Evolutionary conservation across 768 basidiomycete genomes (phyloP).

Genomic region (Boletus tylopilopsis): DNA sequence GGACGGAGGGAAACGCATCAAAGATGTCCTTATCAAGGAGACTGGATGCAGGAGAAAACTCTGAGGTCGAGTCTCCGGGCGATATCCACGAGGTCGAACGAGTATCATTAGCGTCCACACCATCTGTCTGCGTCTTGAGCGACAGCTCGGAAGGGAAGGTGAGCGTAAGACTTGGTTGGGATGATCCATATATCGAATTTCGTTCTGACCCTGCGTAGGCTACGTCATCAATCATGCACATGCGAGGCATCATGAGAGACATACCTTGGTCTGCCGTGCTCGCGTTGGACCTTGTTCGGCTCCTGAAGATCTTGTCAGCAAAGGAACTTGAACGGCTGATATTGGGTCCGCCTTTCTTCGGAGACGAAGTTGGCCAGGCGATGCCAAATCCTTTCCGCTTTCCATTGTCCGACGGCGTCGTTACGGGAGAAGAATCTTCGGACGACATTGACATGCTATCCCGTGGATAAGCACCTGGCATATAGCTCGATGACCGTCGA

Average conservation of each 20-base stretch:
- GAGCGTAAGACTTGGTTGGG: conserved; percentile 23
- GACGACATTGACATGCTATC: conserved; percentile 64
- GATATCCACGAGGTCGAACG: conserved; percentile 49
- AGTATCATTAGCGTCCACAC: conserved; percentile 10
- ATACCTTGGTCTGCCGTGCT: conserved; percentile 45
- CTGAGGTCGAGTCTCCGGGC: conserved; percentile 36
- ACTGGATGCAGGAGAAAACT: conserved; percentile 37
- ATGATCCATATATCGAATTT: conserved; percentile 24
- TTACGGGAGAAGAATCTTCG: conserved; percentile 61
- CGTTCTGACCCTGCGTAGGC: conserved; percentile 19
- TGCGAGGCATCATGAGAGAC: conserved; percentile 19
- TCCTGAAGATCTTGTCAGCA: conserved; percentile 58
- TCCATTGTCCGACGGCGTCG: conserved; percentile 52
- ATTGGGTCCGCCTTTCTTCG: conserved; percentile 45
- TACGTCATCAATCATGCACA: neutral
- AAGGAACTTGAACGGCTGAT: conserved; percentile 53
- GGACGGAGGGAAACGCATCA: conserved; percentile 72
- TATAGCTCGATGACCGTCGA: conserved; percentile 36
- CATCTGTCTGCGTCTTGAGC: conserved; percentile 8
- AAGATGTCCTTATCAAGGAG: conserved; percentile 56
- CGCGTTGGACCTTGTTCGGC: conserved; percentile 49
- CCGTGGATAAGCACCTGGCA: conserved; percentile 44
- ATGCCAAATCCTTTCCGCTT: conserved; percentile 32
- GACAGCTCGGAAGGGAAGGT: conserved; percentile 20
- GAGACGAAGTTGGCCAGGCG: conserved; percentile 46